Base-by-base conservation (phyloP, 2,329 filamentous ascomycete species). In the Pyricularia sp. region DNA sequence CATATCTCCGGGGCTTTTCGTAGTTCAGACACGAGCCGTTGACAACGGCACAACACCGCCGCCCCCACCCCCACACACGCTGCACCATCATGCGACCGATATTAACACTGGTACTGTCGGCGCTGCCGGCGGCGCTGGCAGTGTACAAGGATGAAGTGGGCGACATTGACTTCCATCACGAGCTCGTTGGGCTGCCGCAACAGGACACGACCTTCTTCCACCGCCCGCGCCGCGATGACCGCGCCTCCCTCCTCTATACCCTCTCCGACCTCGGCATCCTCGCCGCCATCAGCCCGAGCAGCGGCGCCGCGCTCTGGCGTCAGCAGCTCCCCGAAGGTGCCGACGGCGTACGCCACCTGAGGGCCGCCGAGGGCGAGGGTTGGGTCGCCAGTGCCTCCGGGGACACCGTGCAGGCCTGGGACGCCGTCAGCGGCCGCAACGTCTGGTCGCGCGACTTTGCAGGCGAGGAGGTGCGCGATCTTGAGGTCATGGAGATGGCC, bases 171-270 rank as follows among this genome's bases (percentile, higher is more conserved):
- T 97, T 92, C 79, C 93, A 97, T 78, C 87, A 96, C 78, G 86
- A 90, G 69, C 87, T 97, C 62, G 80, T 99, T 72, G 94, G 94
- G 72, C 78, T 90, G 49, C 92, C 94, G 65, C 88, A 89, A 74
- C 81, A 85, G 74, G 85, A 90, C 68, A 90, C 91, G 67, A 97
- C 93, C 70, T 96, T 97, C 83, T 97, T 97, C 84, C 91, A 97
- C 78, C 88, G 88, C 70, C 93, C 94, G 53, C 84, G 89, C 71
- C 82, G 85, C 68, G 85, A 88, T 70, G 93, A 93, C 68, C 91
- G 90, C 75, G 93, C 93, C 44, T 93, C 90, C 64, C 82, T 99
- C 49, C 82, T 99, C 64, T 99, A 97, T 75, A 96, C 94, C 0
- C 79, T 97, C 60, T 57, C 49, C 62, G 90, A 97, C 66, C 83